Base-by-base conservation (phyloP, 2,329 filamentous ascomycete genomes). In the Pyrenophora graminea region DNA sequence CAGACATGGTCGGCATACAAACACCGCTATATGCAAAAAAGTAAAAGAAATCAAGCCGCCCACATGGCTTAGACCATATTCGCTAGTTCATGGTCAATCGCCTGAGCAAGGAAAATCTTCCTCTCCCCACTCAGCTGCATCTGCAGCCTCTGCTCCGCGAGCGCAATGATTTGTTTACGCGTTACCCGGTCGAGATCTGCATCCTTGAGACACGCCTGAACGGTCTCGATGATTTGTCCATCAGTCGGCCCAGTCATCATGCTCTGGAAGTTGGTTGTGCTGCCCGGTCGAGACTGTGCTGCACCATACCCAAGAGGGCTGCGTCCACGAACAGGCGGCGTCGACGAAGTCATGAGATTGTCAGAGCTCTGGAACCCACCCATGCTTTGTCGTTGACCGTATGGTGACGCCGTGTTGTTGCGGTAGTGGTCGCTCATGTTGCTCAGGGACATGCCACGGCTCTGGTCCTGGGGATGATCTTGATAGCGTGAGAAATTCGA, bases 151-250 rank as follows among this genome's bases (percentile, higher is more conserved):
- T 97, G 91, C 77, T 99, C 94, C 10, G 96, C 91, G 38, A 97
- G 82, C 3, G 90, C 92, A 73, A 78, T 78, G 71, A 85, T 77
- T 77, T 97, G 93, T 79, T 99, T 99, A 85, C 97, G 99, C 6
- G 94, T 99, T 40, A 97, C 90, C n/a, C 84, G 93, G 72, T 99
- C 94, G 36, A 99, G 80, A 73, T 99, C 93, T 0, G 97, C 91
- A 67, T 97, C 93, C 13, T 81, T 77, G 56, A 99, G 79, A 63
- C 94, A 94, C 43, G 82, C 79, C 66, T 91, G 88, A 56, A 97
- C 93, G 1, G 90, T 89, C 55, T 95, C 89, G 15, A 90, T 82
- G 59, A 99, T 97, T 54, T 85, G 82, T 39, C 79, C 79, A 65
- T 97, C 92, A 59, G 88, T 90, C 0, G 91, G 89, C 0, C 90